These are phyloP conservation scores for Emergomyces orientalis DNA, from an alignment of 2,329 filamentous ascomycete genomes.

Conservation along the genomic window DNA sequence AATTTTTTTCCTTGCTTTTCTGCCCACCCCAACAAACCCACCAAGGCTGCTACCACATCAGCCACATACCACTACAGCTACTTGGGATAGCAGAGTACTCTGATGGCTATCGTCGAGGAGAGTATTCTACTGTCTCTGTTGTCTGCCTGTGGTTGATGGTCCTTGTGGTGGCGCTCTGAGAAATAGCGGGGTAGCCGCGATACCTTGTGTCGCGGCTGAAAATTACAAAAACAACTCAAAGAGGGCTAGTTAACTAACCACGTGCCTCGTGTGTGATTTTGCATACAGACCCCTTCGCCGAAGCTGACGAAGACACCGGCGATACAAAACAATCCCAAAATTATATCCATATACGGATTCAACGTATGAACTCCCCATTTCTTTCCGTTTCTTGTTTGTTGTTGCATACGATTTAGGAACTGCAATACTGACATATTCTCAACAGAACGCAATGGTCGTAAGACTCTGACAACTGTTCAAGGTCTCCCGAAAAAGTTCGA, in stretches of 20 bases:
- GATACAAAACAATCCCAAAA: conserved; percentile 92
- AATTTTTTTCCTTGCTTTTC: conserved; percentile 5
- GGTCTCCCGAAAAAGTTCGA: conserved; percentile 98
- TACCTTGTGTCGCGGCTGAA: background rate
- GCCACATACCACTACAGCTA: background rate
- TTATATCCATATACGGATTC: conserved; percentile 99
- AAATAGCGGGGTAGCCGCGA: conserved; percentile 29
- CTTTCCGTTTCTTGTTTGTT: background rate
- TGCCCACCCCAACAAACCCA: background rate
- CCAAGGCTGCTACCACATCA: background rate
- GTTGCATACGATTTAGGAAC: background rate
- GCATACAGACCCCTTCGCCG: conserved; percentile 93
- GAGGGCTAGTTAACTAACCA: conserved; percentile 13
- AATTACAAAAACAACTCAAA: background rate
- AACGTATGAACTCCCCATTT: conserved; percentile 58
- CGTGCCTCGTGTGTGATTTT: conserved; percentile 13
- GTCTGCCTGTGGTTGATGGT: background rate
- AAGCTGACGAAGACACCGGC: conserved; percentile 99
- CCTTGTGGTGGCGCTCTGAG: conserved; percentile 12
- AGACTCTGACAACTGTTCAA: conserved; percentile 99
- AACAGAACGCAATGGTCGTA: conserved; percentile 99
- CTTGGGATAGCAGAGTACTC: background rate
- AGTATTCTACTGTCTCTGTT: background rate
- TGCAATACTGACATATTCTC: conserved; percentile 19
- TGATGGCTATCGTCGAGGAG: background rate